A percentile compares a stretch with the other conserved stretches of the same genome.
Conservation (phyloP, 768 basidiomycete species). For the Macrolepiota fuliginosa region DNA sequence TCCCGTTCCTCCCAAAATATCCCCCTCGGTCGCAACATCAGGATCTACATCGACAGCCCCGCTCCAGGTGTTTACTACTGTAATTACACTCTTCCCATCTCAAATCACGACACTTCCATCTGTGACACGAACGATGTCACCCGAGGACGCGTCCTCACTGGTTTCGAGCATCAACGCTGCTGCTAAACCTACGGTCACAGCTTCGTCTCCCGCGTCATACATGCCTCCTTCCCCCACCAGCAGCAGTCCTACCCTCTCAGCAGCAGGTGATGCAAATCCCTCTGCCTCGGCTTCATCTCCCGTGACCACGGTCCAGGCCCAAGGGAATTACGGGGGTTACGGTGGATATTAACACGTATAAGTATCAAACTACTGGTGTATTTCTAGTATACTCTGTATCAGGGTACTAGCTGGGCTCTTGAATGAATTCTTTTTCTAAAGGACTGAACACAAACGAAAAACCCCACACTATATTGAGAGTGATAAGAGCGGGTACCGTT, state of each 20-base stretch:
- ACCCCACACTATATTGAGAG: no score
- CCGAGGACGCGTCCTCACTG: conserved; percentile 38
- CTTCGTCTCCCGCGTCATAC: background rate
- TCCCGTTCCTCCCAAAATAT: conserved; percentile 12
- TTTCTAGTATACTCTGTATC: background rate
- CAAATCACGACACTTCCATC: conserved; percentile 27
- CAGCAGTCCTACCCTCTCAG: background rate
- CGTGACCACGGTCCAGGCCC: background rate
- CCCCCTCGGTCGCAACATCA: conserved; percentile 7
- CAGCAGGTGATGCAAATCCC: background rate
- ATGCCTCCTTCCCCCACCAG: background rate
- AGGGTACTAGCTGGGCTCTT: no score
- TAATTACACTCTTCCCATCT: conserved; percentile 25
- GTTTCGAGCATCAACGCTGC: conserved; percentile 30
- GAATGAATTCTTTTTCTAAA: no score
- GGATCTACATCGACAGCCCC: background rate
- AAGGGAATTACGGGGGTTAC: background rate
- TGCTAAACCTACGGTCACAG: background rate
- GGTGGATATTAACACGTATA: background rate
- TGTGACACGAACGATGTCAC: conserved; percentile 41
- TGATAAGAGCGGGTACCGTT: no score
- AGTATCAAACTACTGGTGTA: background rate
- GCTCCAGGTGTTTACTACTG: conserved; percentile 26
- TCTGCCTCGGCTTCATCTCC: background rate
- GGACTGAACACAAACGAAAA: no score